These are phyloP conservation scores for Rhynchospora pubera DNA, from an alignment of 176 grass and related monocot species.

Conservation along the genomic window DNA sequence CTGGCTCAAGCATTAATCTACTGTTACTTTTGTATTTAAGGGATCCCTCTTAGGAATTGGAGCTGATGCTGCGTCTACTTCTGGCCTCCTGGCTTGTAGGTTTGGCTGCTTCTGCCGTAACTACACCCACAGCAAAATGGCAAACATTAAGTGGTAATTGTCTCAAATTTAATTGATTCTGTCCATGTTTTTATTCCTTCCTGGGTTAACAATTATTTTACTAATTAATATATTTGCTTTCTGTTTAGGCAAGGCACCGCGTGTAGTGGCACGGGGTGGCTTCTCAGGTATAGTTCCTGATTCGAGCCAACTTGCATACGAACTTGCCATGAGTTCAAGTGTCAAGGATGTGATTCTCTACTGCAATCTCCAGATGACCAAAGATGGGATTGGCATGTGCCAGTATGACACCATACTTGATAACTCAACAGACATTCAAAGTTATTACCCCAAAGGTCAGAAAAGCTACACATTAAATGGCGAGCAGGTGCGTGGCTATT, in stretches of 20 bases:
- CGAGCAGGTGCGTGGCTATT: constrained; percentile 53
- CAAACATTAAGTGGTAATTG: constrained; percentile 54
- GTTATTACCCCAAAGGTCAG: constrained; percentile 42
- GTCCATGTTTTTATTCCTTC: background rate
- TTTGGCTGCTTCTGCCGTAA: constrained; percentile 37
- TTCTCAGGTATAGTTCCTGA: constrained; percentile 82
- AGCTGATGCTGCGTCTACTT: constrained; percentile 17
- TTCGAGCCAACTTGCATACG: constrained; percentile 48
- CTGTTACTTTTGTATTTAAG: background rate
- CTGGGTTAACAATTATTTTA: constrained; percentile 5
- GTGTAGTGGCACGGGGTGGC: constrained; percentile 63
- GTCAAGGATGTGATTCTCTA: constrained; percentile 38
- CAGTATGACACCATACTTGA: constrained; percentile 44
- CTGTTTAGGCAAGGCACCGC: constrained; percentile 44
- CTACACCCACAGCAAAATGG: constrained; percentile 45
- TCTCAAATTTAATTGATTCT: constrained; percentile 6
- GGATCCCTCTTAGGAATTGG: background rate
- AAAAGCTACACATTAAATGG: constrained; percentile 43
- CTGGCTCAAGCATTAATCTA: background rate
- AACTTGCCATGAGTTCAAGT: constrained; percentile 40
- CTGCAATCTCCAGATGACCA: constrained; percentile 65
- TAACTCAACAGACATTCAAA: constrained; percentile 47
- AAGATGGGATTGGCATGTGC: constrained; percentile 55
- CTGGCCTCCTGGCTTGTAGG: constrained; percentile 44
- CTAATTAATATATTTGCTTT: constrained; percentile 1